Percentiles rank a stretch among this genome's conserved stretches.
phyloP scores from a whole-genome alignment of 345 rosid species.

The Salix brachista region DNA sequence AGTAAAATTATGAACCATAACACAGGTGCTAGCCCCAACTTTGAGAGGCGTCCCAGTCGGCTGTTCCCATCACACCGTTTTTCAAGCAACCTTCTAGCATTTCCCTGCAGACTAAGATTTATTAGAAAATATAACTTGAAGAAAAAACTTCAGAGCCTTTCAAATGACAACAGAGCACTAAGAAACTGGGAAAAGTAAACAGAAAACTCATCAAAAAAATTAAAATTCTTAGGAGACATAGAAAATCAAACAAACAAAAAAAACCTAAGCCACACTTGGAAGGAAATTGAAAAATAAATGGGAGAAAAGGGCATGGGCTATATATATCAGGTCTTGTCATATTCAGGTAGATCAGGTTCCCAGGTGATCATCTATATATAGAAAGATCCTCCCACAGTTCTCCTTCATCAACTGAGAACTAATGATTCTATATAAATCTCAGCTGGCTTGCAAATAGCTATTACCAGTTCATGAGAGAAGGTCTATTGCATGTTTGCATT shows the following conservation, averaged over 20 bases:
- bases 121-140: background rate
- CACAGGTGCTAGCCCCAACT: conserved; percentile 82
- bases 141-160: background rate
- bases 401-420: background rate
- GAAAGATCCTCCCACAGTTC: background rate
- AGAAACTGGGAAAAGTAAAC: background rate
- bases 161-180: background rate
- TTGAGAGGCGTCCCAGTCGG: conserved; percentile 67
- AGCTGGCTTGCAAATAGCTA: background rate
- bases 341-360: background rate
- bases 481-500: background rate
- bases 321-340: background rate
- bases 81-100: conserved; percentile 85
- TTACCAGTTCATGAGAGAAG: background rate
- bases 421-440: background rate
- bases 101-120: conserved; percentile 56
- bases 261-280: background rate
- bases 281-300: background rate
- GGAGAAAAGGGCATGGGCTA: background rate
- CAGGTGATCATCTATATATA: background rate
- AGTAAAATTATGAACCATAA: conserved; percentile 66
- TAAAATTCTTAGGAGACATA: background rate
- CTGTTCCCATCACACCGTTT: conserved; percentile 71
- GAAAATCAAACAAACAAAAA: background rate
- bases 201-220: background rate